Conservation (phyloP, 306 rosid genomes). For the Echinosophora koreensis region DNA sequence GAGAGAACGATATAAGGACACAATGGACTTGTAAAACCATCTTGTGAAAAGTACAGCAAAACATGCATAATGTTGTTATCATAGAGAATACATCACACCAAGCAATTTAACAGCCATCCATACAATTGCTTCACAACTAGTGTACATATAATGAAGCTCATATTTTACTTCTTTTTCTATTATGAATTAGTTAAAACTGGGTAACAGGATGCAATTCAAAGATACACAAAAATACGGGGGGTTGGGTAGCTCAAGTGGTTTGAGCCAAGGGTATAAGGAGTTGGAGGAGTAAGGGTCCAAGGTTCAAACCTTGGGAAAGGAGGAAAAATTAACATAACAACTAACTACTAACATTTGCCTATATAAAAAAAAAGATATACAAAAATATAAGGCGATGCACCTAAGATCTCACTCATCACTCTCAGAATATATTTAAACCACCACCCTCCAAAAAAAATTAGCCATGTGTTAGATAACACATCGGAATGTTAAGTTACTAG, state of each 20-base stretch:
- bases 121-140: not conserved
- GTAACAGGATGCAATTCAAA: not conserved
- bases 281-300: too few relatives aligned
- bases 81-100: conserved; percentile 20
- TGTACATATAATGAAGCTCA: conserved; percentile 20
- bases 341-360: too few relatives aligned
- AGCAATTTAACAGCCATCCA: not conserved
- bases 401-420: conserved; percentile 38
- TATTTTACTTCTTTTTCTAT: conserved; percentile 10
- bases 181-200: conserved; percentile 9
- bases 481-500: conserved; percentile 11
- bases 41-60: conserved; percentile 4
- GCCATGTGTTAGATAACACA: not conserved
- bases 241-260: too few relatives aligned
- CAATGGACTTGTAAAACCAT: not conserved
- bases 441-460: not conserved
- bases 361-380: too few relatives aligned
- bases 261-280: too few relatives aligned
- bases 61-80: conserved; percentile 20
- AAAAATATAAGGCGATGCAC: conserved; percentile 10
- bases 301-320: too few relatives aligned
- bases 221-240: conserved; percentile 18
- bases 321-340: too few relatives aligned
- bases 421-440: not conserved
- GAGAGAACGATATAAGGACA: conserved; percentile 35